Base-by-base conservation (phyloP, 805 yeast species). In the Danielia oregonensis region DNA sequence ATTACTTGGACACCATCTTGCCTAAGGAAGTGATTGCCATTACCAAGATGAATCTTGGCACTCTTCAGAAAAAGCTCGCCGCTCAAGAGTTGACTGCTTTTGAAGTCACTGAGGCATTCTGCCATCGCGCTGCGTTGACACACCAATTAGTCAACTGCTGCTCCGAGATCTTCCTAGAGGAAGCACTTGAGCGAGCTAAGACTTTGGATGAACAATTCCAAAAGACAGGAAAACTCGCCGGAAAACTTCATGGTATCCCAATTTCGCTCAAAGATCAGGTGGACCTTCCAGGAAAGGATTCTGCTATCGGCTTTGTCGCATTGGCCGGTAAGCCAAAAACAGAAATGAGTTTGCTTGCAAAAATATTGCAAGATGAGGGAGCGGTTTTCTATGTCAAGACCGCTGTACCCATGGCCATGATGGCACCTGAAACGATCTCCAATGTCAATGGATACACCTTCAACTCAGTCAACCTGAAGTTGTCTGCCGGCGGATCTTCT, bases 401-500 rank as follows among this genome's bases (percentile, higher is more conserved):
- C 7, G 70, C 76, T 30, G 76, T 78, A 49, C 86, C 86, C 5
- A 84, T 78, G 54, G 63, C 77, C 4, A 58, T 79, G 54, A 79
- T 79, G 86, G 83, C 78, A 44, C 57, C 76, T 46, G 82, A 77
- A 50, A 71, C 82, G 17, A 60, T 63, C 45, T 76, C 77, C 53
- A 73, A 74, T 57, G 63, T 79, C 47, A 67, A 62, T 25, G 83
- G 83, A 2, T 63, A 76, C 43, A 65, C 82, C 5, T 61, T 72
- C 49, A 79, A 79, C 52, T 72, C 82, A 1, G 55, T 62, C 54
- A 79, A 79, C 44, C 61, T 77, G 17, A 52, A 63, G 18, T 61
- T 78, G 35, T 72, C 81, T 11, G 67, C 80, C 4, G 85, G 86
- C 42, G 86, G 86, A 7, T 75, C 82, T 1, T 74, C 82, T 3